These are phyloP conservation scores for Suillus luteus DNA, from an alignment of 768 basidiomycete species.

Conservation along the genomic window DNA sequence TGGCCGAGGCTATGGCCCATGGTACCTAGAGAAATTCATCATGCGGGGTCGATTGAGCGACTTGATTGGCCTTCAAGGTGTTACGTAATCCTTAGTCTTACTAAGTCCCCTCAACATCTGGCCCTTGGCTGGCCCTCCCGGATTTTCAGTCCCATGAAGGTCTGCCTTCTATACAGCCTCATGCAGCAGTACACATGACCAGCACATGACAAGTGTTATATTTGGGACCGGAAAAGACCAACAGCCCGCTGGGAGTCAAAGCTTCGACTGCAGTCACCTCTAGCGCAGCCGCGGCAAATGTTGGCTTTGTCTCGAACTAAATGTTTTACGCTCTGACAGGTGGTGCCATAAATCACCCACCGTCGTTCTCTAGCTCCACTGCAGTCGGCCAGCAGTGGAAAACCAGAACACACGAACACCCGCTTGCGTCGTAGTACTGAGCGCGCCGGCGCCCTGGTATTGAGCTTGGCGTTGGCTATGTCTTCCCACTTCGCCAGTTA, in stretches of 20 bases:
- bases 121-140: too few relatives aligned
- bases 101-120: too few relatives aligned
- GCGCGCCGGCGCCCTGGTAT: neutral
- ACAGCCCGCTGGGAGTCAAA: neutral
- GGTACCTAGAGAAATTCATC: neutral
- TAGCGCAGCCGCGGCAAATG: neutral
- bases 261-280: neutral
- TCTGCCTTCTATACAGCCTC: too few relatives aligned
- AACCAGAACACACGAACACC: neutral
- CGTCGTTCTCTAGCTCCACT: neutral
- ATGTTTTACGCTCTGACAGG: neutral
- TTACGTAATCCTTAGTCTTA: too few relatives aligned
- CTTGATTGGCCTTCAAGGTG: neutral
- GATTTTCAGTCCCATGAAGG: too few relatives aligned
- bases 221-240: too few relatives aligned
- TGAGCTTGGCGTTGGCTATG: neutral
- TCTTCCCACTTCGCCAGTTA: neutral
- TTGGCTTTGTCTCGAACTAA: neutral
- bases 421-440: neutral
- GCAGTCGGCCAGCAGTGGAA: neutral
- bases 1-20: neutral
- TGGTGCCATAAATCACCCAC: neutral
- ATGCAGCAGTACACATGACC: too few relatives aligned
- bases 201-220: too few relatives aligned
- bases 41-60: conserved; percentile 1